Base-by-base conservation (phyloP, 1,284 basidiomycete species). In the Quambalaria eucalypti region DNA sequence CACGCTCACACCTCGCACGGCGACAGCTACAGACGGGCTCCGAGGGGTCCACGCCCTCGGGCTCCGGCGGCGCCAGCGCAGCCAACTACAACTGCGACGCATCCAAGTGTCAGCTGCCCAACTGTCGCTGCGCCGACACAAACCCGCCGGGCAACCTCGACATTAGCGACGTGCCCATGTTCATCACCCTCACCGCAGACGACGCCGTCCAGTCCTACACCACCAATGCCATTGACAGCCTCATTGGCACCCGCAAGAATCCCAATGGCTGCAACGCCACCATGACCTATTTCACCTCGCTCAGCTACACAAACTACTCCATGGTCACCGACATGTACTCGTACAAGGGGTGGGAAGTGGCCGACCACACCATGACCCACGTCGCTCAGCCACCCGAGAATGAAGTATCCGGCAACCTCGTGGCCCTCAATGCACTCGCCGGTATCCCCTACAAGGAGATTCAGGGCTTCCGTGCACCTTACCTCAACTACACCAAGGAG, bases 321-420 rank as follows among this genome's bases (percentile, higher is more conserved):
- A 65, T 68, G 61, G 85, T 90, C 48, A 89, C 87, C 77, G 86
- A 89, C 74, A 88, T 85, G 84, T 88, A 79, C 74, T 86, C 88
- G 42, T 14, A 39, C 36, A 84, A 84, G 6, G 87, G 87, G 33
- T 88, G 89, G 74, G 87, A 90, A 71, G 86, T 90, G 60, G 87
- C 85, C n/a, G 87, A 88, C 76, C 86, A 87, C 76, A 87, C 86
- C 33, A 88, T 89, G 85, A 87, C 86, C n/a, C 87, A 88, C 75
- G 83, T 87, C 28, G 76, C 64, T 58, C 85, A 83, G 51, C 76
- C 79, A 23, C 84, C 84, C 7, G 78, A 82, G 0, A 68, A 79
- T 6, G 63, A 67, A 25, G 40, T 89, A 60, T 82, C 86, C 69
- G 87, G 87, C 54, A 88, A 88, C 73, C 79, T 89, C 28, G 83